phyloP scores from a whole-genome alignment of 2,329 filamentous ascomycete species.

The Aspergillus uvarum region DNA sequence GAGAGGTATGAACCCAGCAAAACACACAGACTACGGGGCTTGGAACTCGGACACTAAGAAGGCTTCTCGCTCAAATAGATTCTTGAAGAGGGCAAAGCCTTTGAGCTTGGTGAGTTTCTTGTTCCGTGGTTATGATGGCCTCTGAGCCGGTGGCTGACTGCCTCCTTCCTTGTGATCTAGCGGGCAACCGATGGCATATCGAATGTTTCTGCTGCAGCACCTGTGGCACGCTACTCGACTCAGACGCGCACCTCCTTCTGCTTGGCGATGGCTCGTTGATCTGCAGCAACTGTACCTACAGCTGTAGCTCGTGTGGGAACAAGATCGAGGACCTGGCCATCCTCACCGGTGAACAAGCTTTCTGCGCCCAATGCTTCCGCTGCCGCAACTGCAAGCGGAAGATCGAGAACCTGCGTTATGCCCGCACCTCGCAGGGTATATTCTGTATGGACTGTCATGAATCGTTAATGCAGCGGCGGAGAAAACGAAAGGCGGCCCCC shows the following conservation, averaged over 20 bases:
- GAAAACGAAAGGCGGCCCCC: slow-evolving; percentile 67
- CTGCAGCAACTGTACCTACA: slow-evolving; percentile 99
- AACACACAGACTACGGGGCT: not conserved
- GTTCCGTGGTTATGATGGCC: not conserved
- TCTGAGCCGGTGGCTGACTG: slow-evolving; percentile 23
- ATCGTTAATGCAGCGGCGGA: slow-evolving; percentile 85
- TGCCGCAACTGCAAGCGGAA: slow-evolving; percentile 98
- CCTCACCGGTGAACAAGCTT: slow-evolving; percentile 94
- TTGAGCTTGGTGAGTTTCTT: slow-evolving; percentile 75
- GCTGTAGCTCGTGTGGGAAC: slow-evolving; percentile 92
- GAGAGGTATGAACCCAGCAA: slow-evolving; percentile 62
- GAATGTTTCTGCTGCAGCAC: slow-evolving; percentile 98
- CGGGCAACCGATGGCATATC: slow-evolving; percentile 96
- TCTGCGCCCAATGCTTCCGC: slow-evolving; percentile 94
- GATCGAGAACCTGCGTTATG: slow-evolving; percentile 97
- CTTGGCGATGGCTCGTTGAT: slow-evolving; percentile 97
- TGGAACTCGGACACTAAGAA: slow-evolving; percentile 10
- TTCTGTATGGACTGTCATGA: slow-evolving; percentile 99
- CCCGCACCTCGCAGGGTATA: slow-evolving; percentile 94
- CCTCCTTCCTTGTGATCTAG: slow-evolving; percentile 50
- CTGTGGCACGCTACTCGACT: slow-evolving; percentile 92
- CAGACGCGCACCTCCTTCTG: slow-evolving; percentile 93
- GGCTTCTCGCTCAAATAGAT: slow-evolving; percentile 61
- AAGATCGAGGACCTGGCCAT: slow-evolving; percentile 99
- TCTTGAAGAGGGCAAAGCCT: slow-evolving; percentile 96